These are phyloP conservation scores for Leptomonas seymouri DNA, from an alignment of 208 protist genomes.

Conservation along the genomic window DNA sequence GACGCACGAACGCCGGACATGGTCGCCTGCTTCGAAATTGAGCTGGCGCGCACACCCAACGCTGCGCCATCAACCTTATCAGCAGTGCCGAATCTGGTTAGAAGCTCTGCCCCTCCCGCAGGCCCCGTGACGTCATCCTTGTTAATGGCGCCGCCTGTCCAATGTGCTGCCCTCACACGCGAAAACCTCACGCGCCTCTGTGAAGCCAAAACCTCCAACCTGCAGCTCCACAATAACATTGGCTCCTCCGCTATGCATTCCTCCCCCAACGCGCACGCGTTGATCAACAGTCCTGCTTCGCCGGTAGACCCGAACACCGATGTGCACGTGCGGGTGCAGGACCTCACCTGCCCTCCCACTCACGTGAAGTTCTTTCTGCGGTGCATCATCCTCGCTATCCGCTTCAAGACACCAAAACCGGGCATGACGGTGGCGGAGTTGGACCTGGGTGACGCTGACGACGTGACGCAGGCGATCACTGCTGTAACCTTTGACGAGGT, in stretches of 20 bases:
- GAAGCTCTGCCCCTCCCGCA: not conserved
- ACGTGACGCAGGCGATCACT: constrained; percentile 66
- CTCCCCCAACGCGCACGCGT: not conserved
- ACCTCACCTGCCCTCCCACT: constrained; percentile 64
- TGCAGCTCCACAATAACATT: not conserved
- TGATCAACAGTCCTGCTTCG: not conserved
- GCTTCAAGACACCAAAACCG: constrained; percentile 66
- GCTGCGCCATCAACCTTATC: not conserved
- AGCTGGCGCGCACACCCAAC: constrained; percentile 24
- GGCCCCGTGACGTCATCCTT: not conserved
- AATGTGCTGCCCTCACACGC: constrained; percentile 27
- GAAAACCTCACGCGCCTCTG: constrained; percentile 35
- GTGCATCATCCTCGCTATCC: constrained; percentile 66
- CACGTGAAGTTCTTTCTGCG: constrained; percentile 66
- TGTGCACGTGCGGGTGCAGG: constrained; percentile 40
- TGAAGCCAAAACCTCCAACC: not conserved
- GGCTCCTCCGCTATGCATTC: not conserved
- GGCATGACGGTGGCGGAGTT: constrained; percentile 64
- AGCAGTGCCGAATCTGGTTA: constrained; percentile 5
- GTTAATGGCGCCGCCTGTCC: not conserved
- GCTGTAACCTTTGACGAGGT: constrained; percentile 76
- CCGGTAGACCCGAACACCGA: constrained; percentile 10
- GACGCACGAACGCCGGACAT: constrained; percentile 31
- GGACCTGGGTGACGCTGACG: constrained; percentile 75
- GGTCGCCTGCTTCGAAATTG: constrained; percentile 49